Evolutionary conservation across 768 basidiomycete genomes (phyloP).

Genomic region (Boletus vermiculosoides): DNA sequence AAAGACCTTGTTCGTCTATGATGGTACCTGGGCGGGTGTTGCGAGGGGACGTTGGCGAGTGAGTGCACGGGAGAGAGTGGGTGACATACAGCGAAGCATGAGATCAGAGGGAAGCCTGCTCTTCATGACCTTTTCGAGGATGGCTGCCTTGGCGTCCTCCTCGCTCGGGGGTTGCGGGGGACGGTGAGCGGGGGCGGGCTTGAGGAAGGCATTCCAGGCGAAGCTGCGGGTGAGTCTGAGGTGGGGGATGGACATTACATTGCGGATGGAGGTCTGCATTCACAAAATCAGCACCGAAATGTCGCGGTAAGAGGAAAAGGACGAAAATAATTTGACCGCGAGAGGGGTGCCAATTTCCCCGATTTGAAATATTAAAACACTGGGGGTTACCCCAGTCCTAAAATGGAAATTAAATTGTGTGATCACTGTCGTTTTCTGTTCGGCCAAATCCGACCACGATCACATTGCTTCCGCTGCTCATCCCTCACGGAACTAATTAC

Average conservation of each 20-base stretch:
- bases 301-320: constrained; percentile 18
- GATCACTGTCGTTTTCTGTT: not conserved
- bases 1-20: constrained; percentile 77
- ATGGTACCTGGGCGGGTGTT: constrained; percentile 65
- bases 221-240: not conserved
- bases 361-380: constrained; percentile 22
- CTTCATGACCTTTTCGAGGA: constrained; percentile 84
- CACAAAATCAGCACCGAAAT: constrained; percentile 8
- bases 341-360: not conserved
- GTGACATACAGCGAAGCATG: constrained; percentile 80
- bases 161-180: constrained; percentile 39
- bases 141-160: constrained; percentile 72
- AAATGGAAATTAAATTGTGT: not conserved
- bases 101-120: constrained; percentile 86
- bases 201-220: constrained; percentile 31
- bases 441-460: constrained; percentile 27
- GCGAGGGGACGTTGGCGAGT: constrained; percentile 10
- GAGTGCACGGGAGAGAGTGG: constrained; percentile 7
- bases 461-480: constrained; percentile 27
- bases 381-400: constrained; percentile 19
- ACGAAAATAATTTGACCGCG: constrained; percentile 17
- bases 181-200: not conserved
- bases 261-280: constrained; percentile 38
- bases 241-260: constrained; percentile 35
- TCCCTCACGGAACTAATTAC: constrained; percentile 47